Evolutionary conservation across 768 basidiomycete genomes (phyloP).

Genomic region (Chlorophyllum brunneum): DNA sequence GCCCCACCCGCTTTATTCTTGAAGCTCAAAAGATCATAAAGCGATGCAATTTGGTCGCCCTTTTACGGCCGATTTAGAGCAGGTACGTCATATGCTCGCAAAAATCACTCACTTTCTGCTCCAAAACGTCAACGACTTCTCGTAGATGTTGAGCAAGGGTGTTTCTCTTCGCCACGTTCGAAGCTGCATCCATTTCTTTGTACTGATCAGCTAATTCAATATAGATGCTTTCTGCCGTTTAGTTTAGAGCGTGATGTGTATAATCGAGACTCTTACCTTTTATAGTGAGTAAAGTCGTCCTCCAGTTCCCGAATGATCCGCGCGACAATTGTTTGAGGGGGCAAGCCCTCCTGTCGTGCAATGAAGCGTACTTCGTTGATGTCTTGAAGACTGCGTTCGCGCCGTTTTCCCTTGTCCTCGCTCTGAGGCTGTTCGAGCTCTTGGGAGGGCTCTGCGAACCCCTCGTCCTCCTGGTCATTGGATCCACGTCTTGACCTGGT

Average conservation of each 20-base stretch:
- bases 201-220: conserved; percentile 91
- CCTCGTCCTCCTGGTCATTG: conserved; percentile 39
- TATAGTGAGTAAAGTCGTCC: conserved; percentile 93
- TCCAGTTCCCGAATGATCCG: conserved; percentile 86
- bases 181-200: conserved; percentile 80
- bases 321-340: conserved; percentile 84
- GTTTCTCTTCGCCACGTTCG: conserved; percentile 76
- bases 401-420: conserved; percentile 27
- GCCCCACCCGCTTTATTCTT: conserved; percentile 51
- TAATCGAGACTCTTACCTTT: conserved; percentile 59
- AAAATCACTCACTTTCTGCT: conserved; percentile 67
- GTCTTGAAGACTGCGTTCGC: conserved; percentile 26
- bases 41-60: conserved; percentile 92
- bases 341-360: conserved; percentile 43
- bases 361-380: conserved; percentile 25
- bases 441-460: conserved; percentile 42
- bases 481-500: conserved; percentile 2
- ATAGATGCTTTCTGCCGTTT: conserved; percentile 64
- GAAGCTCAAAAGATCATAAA: conserved; percentile 82
- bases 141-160: conserved; percentile 84
- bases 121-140: conserved; percentile 89
- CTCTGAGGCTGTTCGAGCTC: conserved; percentile 23
- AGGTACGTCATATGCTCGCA: neutral
- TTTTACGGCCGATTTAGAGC: conserved; percentile 24
- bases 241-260: neutral